A percentile compares a stretch with the other conserved stretches of the same genome.
phyloP scores from a whole-genome alignment of 257 asterid genomes.

The Lantana camara region DNA sequence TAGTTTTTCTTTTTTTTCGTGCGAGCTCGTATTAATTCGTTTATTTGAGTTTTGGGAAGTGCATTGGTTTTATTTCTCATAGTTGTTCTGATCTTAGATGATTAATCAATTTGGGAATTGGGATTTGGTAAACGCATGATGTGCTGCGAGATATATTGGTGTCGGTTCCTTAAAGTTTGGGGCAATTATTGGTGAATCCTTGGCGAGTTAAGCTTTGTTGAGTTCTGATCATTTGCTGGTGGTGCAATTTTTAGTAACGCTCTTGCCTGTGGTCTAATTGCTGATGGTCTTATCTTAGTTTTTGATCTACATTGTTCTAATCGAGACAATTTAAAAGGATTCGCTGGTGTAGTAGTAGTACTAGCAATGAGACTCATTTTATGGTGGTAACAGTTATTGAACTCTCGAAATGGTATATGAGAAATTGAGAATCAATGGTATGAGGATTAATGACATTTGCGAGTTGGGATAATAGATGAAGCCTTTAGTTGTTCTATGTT shows the following conservation, averaged over 20 bases:
- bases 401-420: neutral
- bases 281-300: neutral
- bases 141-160: slow-evolving; percentile 7
- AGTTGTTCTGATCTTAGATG: slow-evolving; percentile 1
- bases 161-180: neutral
- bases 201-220: neutral
- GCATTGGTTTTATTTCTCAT: neutral
- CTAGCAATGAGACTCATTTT: neutral
- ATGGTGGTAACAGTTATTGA: slow-evolving; percentile 1
- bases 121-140: neutral
- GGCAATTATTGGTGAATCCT: neutral
- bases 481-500: no score
- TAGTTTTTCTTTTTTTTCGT: neutral
- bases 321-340: neutral
- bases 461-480: no score
- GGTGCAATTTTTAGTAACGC: neutral
- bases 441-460: slow-evolving; percentile 12
- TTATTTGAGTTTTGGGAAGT: neutral
- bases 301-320: neutral
- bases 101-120: slow-evolving; percentile 8
- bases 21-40: neutral
- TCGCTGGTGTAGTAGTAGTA: neutral
- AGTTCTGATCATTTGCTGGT: neutral
- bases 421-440: slow-evolving; percentile 2
- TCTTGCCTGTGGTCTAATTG: neutral